Conservation (phyloP, 495 filamentous ascomycete species). For the Xylaria bambusicola region DNA sequence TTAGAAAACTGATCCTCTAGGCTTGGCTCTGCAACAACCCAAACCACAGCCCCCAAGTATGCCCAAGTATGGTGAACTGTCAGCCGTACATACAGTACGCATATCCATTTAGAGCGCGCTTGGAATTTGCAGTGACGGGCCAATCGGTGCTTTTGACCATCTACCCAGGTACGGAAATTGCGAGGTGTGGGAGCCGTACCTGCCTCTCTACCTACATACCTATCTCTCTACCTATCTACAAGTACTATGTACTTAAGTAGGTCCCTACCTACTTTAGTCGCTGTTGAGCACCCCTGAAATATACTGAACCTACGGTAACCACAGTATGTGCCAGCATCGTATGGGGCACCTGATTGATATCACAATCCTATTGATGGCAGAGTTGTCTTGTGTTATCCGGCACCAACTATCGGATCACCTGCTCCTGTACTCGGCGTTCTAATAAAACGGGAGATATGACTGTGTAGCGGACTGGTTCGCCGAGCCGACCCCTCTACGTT, state of each 20-base stretch:
- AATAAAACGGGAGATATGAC: constrained; percentile 4
- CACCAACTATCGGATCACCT: not conserved
- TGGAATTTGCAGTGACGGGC: too few relatives aligned
- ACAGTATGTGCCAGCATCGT: not conserved
- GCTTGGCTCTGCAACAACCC: too few relatives aligned
- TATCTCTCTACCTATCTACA: too few relatives aligned
- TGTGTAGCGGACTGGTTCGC: constrained; percentile 7
- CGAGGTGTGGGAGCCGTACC: too few relatives aligned
- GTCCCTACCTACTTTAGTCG: not conserved
- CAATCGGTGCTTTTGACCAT: not conserved
- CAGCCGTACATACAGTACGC: not conserved
- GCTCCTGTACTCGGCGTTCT: not conserved
- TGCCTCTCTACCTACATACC: too few relatives aligned
- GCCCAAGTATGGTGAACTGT: not conserved
- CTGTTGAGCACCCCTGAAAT: not conserved
- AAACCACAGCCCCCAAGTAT: not conserved
- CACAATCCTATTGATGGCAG: constrained; percentile 1
- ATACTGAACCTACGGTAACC: not conserved
- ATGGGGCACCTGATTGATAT: constrained; percentile 9
- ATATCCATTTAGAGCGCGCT: too few relatives aligned
- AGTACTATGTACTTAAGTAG: too few relatives aligned
- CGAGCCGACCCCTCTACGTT: not conserved
- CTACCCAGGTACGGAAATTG: too few relatives aligned
- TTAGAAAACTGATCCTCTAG: too few relatives aligned
- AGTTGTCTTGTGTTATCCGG: not conserved